A percentile compares a stretch with the other conserved stretches of the same genome.
Evolutionary conservation across 306 rosid species (phyloP).

Genomic region (Corylus avellana): DNA sequence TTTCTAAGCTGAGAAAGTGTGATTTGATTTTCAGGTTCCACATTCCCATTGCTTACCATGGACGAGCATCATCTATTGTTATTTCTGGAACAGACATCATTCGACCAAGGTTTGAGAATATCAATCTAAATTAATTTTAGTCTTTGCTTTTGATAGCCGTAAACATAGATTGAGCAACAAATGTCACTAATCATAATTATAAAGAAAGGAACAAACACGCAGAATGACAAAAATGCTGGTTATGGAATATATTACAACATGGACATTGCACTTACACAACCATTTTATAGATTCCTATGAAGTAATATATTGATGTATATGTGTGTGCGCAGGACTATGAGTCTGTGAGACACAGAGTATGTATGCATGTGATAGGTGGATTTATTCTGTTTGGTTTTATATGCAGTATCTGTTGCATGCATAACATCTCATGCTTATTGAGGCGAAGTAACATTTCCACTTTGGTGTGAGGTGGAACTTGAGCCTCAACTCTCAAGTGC

Average conservation of each 20-base stretch:
- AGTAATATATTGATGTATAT: background rate
- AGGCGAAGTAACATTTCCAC: background rate
- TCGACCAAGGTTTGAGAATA: slow-evolving; percentile 71
- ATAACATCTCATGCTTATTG: background rate
- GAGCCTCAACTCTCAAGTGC: background rate
- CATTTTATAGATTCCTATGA: background rate
- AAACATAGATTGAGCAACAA: background rate
- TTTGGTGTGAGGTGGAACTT: background rate
- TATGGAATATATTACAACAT: background rate
- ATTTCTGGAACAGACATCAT: slow-evolving; percentile 79
- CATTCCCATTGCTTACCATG: slow-evolving; percentile 95
- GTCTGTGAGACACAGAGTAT: background rate
- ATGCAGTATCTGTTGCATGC: background rate
- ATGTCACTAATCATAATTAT: background rate
- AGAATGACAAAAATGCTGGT: background rate
- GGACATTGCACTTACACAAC: background rate
- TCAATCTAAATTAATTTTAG: background rate
- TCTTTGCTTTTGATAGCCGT: background rate
- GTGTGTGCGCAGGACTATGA: background rate
- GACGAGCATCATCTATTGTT: slow-evolving; percentile 92
- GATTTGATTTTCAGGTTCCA: slow-evolving; percentile 58
- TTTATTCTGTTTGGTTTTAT: background rate
- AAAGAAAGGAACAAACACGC: background rate
- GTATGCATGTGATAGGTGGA: background rate
- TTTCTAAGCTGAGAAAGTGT: slow-evolving; percentile 8